Conservation (phyloP, 1,284 basidiomycete species). For the Baeospora myosura region DNA sequence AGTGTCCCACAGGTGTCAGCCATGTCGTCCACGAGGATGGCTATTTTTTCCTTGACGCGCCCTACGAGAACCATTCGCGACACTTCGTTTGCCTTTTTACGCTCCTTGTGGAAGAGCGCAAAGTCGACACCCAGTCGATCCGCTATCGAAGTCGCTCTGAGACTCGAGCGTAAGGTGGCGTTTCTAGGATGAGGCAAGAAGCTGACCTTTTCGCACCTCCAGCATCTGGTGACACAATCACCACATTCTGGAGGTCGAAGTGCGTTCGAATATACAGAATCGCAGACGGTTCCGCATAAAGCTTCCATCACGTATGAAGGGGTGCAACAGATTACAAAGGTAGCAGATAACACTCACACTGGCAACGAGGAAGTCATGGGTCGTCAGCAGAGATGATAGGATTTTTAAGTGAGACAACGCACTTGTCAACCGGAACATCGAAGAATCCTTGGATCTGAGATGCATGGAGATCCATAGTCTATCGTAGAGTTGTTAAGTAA, state of each 20-base stretch:
- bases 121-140: constrained; percentile 97
- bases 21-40: constrained; percentile 99
- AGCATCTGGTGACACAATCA: constrained; percentile 98
- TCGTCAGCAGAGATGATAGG: constrained; percentile 2
- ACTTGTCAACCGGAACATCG: constrained; percentile 99
- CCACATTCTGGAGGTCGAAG: constrained; percentile 81
- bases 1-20: constrained; percentile 99
- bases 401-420: constrained; percentile 27
- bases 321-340: constrained; percentile 16
- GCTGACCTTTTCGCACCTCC: constrained; percentile 92
- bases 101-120: constrained; percentile 99
- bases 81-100: constrained; percentile 99
- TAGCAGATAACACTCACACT: constrained; percentile 42
- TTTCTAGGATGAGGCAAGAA: neutral
- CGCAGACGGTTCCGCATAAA: constrained; percentile 96
- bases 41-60: constrained; percentile 86
- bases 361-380: constrained; percentile 15
- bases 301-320: constrained; percentile 35
- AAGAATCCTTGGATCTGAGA: constrained; percentile 99
- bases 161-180: neutral
- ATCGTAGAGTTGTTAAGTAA: constrained; percentile 2
- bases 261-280: constrained; percentile 93
- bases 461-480: constrained; percentile 98
- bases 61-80: constrained; percentile 99
- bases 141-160: constrained; percentile 93